A percentile compares a stretch with the other conserved stretches of the same genome.
Evolutionary conservation across 768 basidiomycete genomes (phyloP).

Genomic region (Agaricus bisporus): DNA sequence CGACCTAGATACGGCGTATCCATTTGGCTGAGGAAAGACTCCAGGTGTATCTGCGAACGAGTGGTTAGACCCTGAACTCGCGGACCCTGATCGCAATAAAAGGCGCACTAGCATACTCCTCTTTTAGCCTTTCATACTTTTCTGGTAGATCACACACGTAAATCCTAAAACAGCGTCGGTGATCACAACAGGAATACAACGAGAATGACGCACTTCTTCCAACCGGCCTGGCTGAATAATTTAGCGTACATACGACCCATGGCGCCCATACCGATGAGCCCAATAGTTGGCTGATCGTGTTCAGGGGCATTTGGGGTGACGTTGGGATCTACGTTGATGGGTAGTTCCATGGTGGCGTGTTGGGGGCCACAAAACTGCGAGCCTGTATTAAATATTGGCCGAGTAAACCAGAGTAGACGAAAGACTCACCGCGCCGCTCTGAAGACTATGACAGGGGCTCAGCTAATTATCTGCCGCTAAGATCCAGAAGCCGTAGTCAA

Average conservation of each 20-base stretch:
- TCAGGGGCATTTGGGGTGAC: slow-evolving; percentile 26
- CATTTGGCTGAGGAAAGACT: slow-evolving; percentile 66
- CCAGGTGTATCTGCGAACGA: slow-evolving; percentile 45
- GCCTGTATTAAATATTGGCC: neutral
- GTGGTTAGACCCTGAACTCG: slow-evolving; percentile 1
- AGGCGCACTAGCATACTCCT: slow-evolving; percentile 52
- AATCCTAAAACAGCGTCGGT: slow-evolving; percentile 46
- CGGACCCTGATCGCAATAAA: neutral
- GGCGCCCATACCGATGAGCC: slow-evolving; percentile 94
- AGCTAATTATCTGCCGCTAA: neutral
- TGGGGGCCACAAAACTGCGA: neutral
- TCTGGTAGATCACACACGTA: slow-evolving; percentile 83
- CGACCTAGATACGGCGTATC: slow-evolving; percentile 81
- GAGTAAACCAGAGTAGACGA: slow-evolving; percentile 8
- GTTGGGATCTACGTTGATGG: slow-evolving; percentile 24
- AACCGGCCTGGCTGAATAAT: slow-evolving; percentile 71
- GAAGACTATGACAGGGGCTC: no score
- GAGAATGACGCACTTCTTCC: slow-evolving; percentile 59
- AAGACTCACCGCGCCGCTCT: neutral
- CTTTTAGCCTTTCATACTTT: slow-evolving; percentile 58
- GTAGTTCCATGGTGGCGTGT: slow-evolving; percentile 7
- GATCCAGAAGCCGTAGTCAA: neutral
- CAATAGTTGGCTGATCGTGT: slow-evolving; percentile 66
- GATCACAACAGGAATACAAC: neutral
- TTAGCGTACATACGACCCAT: slow-evolving; percentile 96